These are phyloP conservation scores for Vitis vinifera DNA, from an alignment of 164 flowering plant genomes.

Conservation along the genomic window ASM3070453v1 NC_081814.1:14121501-14122000, in stretches of 20 bases:
- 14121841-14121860: background rate
- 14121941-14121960: background rate
- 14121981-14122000: background rate
- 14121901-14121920: too few relatives aligned
- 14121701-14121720: background rate
- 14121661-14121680: background rate
- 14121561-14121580: background rate
- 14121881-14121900: too few relatives aligned
- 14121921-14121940: background rate
- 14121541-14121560: background rate
- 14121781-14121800: background rate
- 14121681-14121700: background rate
- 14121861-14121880: background rate
- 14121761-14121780: background rate
- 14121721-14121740: background rate
- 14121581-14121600: background rate
- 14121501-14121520: background rate
- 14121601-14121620: too few relatives aligned
- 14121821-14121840: background rate
- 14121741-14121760: background rate
- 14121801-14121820: background rate
- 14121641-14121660: background rate
- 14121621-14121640: background rate
- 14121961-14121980: background rate
- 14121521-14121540: too few relatives aligned